A percentile compares a stretch with the other conserved stretches of the same genome.
Evolutionary conservation across 257 asterid species (phyloP).

Genomic region (Mitragyna speciosa): DNA sequence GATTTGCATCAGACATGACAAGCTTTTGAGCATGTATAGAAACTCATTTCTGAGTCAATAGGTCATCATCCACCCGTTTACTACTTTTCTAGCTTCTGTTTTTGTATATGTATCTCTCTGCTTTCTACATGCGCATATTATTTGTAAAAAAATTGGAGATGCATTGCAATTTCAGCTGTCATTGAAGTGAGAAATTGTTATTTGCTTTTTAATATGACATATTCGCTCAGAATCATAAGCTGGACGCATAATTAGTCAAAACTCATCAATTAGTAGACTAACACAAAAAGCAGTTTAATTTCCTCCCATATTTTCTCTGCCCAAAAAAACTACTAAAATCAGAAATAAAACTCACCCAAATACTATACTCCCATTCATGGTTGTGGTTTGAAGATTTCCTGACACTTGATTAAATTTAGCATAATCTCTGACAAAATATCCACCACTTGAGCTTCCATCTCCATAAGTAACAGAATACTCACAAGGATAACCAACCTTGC

Average conservation of each 20-base stretch:
- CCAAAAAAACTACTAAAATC: constrained; percentile 15
- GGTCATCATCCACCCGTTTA: not conserved
- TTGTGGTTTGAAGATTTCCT: constrained; percentile 68
- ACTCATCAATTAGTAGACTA: not conserved
- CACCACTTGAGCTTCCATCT: constrained; percentile 88
- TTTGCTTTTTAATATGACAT: not conserved
- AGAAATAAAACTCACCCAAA: constrained; percentile 80
- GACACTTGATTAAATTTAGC: constrained; percentile 71
- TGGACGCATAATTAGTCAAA: not conserved
- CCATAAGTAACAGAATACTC: constrained; percentile 82
- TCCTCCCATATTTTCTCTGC: constrained; percentile 1
- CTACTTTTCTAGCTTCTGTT: not conserved
- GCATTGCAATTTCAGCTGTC: not conserved
- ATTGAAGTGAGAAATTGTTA: not conserved
- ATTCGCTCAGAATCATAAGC: not conserved
- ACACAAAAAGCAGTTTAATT: constrained; percentile 1
- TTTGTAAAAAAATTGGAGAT: not conserved
- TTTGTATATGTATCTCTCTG: not conserved
- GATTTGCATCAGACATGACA: not conserved
- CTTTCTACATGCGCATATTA: not conserved
- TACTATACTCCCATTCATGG: constrained; percentile 76
- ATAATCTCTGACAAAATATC: constrained; percentile 73
- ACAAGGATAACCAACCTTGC: constrained; percentile 71
- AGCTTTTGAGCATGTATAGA: not conserved
- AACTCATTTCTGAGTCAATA: not conserved